phyloP scores from a whole-genome alignment of 352 stramenopile species.

The Pythium insidiosum region DNA sequence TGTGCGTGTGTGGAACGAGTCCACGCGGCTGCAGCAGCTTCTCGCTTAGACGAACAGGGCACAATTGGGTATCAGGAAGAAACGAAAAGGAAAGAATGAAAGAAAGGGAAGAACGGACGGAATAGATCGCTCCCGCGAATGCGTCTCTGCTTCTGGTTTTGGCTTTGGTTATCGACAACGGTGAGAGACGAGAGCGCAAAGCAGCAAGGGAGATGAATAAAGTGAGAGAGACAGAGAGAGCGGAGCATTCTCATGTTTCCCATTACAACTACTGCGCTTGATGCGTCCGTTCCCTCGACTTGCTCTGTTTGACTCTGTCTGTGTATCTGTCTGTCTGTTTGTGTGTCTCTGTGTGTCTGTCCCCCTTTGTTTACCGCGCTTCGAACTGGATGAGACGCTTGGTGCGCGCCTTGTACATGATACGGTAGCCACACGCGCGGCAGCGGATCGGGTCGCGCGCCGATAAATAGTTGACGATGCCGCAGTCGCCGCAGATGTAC shows the following conservation, averaged over 20 bases:
- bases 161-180: too few species aligned
- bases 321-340: too few species aligned
- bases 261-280: background rate
- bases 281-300: background rate
- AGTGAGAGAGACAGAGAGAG: too few species aligned
- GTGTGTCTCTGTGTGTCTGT: background rate
- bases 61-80: too few species aligned
- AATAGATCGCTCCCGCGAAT: too few species aligned
- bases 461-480: constrained; percentile 93
- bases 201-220: too few species aligned
- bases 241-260: too few species aligned
- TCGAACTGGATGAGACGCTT: constrained; percentile 93
- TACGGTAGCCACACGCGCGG: constrained; percentile 94
- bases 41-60: constrained; percentile 1
- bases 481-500: constrained; percentile 97
- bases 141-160: too few species aligned
- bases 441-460: constrained; percentile 94
- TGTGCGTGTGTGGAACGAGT: constrained; percentile 57
- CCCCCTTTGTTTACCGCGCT: constrained; percentile 68
- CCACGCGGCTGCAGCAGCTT: constrained; percentile 39
- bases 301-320: too few species aligned
- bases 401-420: constrained; percentile 97
- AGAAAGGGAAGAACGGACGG: too few species aligned
- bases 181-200: too few species aligned
- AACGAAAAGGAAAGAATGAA: too few species aligned